Evolutionary conservation across 331 rosid species (phyloP), one percentile per base, ranked within the genome.

Genomic region (Rhamnella rubrinervis): DNA sequence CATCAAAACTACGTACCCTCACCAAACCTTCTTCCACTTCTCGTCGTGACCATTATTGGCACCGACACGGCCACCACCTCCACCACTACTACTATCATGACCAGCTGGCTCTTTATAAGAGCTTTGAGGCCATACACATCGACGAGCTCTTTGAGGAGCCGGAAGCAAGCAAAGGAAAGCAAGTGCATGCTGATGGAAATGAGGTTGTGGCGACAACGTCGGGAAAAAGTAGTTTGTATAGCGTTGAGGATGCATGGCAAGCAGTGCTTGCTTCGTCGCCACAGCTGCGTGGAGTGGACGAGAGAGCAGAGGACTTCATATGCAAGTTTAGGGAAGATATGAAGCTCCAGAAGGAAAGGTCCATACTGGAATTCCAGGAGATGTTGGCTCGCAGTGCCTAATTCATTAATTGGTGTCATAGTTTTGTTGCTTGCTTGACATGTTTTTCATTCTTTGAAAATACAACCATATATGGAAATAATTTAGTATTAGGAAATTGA

Each of bases 281-380:
- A 1, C 86, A 82, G 57, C 79, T 85, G 7, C 67, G 78, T 13
- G 75, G 80, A 21, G 85, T 85, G 74, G 85, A 85, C 47, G 86
- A 85, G 56, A 77, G 89, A 38, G 89, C 83, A 1, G 89, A 85
- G 70, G 85, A 82, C 47, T 85, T 85, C 72, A 82, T 85, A 49
- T 40, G 47, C 61, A 85, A 82, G 55, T 74, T 82, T 62, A 82
- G 82, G 66, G 71, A 66, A 67, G 86, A 85, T 8, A 85, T 85
- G 76, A 77, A 66, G 71, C 80, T 85, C 15, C 85, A 85, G 68
- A 85, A 82, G 75, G 89, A 82, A 65, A 85, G 65, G 41, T 85
- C 89, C 9, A 35, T 72, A 55, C 78, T 69, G 6, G 84, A 85
- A 52, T 79, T 70, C 40, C 79, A 85, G 31, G 77, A 79, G 86